These are phyloP conservation scores for Solanum hybrid DNA, from an alignment of 305 asterid species.

Conservation along the genomic window DNA sequence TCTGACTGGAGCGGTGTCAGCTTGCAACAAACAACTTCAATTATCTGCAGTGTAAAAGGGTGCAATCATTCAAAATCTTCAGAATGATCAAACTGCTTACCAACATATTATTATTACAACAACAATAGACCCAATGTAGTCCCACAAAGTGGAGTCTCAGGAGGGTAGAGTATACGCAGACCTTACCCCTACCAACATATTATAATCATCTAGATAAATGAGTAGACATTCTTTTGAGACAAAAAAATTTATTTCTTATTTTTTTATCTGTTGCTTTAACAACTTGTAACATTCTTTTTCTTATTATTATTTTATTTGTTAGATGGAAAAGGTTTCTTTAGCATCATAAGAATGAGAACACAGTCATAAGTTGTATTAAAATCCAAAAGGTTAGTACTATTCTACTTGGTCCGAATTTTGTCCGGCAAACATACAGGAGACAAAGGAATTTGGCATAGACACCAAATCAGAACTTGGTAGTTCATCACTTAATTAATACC, in stretches of 20 bases:
- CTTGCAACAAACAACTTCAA: slow-evolving; percentile 98
- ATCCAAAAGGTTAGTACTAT: neutral
- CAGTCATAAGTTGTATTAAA: neutral
- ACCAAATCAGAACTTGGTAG: neutral
- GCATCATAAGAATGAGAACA: neutral
- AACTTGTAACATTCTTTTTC: neutral
- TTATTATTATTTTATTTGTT: neutral
- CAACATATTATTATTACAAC: neutral
- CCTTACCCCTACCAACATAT: neutral
- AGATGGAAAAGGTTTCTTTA: neutral
- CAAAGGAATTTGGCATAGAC: neutral
- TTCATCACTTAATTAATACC: neutral
- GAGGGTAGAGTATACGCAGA: neutral
- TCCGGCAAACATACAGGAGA: neutral
- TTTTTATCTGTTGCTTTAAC: neutral
- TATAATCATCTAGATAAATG: neutral
- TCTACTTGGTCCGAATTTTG: neutral
- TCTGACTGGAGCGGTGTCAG: slow-evolving; percentile 73
- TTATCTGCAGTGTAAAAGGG: slow-evolving; percentile 39
- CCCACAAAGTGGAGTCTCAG: neutral
- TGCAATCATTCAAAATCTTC: neutral
- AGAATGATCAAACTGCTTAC: neutral
- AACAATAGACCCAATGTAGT: neutral
- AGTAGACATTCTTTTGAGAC: neutral
- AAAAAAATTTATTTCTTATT: neutral